Percentiles rank a stretch among this genome's conserved stretches.
Evolutionary conservation across 805 yeast genomes (phyloP).

Genomic region (Wickerhamiella occidentalis): DNA sequence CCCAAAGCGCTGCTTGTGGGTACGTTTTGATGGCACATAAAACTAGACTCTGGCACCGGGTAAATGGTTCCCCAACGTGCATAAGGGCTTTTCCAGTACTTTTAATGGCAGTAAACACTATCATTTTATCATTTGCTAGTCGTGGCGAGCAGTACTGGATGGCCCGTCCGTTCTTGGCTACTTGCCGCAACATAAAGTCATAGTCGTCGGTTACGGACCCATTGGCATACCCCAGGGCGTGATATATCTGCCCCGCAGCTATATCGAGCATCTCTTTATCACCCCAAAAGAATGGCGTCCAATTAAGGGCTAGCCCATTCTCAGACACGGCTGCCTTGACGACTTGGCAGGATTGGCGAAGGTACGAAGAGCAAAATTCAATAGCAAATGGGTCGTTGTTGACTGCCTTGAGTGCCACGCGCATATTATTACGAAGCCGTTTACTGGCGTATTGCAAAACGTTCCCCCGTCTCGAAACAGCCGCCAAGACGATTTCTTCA

Average conservation of each 20-base stretch:
- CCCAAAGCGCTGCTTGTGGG: not conserved
- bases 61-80: not conserved
- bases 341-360: not conserved
- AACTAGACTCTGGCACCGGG: not conserved
- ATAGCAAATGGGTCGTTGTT: slow-evolving; percentile 99
- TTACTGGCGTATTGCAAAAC: not conserved
- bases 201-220: not conserved
- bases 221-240: not conserved
- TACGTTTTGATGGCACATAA: not conserved
- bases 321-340: not conserved
- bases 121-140: not conserved
- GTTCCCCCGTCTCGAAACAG: not conserved
- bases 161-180: not conserved
- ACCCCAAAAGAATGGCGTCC: not conserved
- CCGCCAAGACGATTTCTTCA: not conserved
- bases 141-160: not conserved
- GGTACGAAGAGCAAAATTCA: slow-evolving; percentile 29
- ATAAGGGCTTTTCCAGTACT: not conserved
- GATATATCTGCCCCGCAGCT: not conserved
- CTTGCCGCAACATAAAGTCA: not conserved
- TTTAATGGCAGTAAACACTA: not conserved
- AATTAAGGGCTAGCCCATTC: not conserved
- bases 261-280: not conserved
- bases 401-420: slow-evolving; percentile 95
- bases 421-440: slow-evolving; percentile 37